Conservation (phyloP, 257 asterid species). For the Craterostigma plantagineum region DNA sequence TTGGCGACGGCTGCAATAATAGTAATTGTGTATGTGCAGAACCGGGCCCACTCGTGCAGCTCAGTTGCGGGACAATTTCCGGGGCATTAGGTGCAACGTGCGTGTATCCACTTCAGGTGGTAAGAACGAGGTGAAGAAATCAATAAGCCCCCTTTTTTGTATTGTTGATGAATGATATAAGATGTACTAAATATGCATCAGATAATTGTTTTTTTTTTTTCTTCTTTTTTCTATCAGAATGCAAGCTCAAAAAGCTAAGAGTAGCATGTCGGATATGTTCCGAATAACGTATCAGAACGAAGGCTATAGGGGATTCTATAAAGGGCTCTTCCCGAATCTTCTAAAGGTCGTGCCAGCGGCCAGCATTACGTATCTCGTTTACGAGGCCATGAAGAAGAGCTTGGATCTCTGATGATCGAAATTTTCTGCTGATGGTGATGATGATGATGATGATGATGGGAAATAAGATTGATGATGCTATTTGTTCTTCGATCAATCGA, state of each 20-base stretch:
- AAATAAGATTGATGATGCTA: too few species aligned
- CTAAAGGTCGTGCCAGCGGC: slow-evolving; percentile 90
- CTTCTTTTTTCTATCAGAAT: slow-evolving; percentile 40
- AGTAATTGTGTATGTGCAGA: slow-evolving; percentile 43
- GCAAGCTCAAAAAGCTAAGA: slow-evolving; percentile 58
- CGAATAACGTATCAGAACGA: slow-evolving; percentile 43
- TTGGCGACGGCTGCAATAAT: too few species aligned
- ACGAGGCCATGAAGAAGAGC: slow-evolving; percentile 81
- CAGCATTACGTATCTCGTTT: slow-evolving; percentile 79
- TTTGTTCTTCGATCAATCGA: too few species aligned
- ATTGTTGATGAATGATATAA: background rate
- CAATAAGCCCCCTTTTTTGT: background rate
- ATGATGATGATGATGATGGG: too few species aligned
- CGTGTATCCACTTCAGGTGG: slow-evolving; percentile 90
- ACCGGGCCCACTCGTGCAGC: slow-evolving; percentile 86
- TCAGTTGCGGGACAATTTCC: slow-evolving; percentile 83
- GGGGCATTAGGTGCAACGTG: slow-evolving; percentile 96
- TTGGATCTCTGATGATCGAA: slow-evolving; percentile 25
- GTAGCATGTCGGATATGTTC: slow-evolving; percentile 60
- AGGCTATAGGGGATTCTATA: slow-evolving; percentile 78
- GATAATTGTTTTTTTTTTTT: too few species aligned
- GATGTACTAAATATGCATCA: too few species aligned
- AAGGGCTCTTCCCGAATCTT: slow-evolving; percentile 84
- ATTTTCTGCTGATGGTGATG: too few species aligned
- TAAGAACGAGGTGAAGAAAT: slow-evolving; percentile 67